Evolutionary conservation across 2,329 filamentous ascomycete species (phyloP), one percentile per base, ranked within the genome.

Genomic region (Monosporascus sp.): DNA sequence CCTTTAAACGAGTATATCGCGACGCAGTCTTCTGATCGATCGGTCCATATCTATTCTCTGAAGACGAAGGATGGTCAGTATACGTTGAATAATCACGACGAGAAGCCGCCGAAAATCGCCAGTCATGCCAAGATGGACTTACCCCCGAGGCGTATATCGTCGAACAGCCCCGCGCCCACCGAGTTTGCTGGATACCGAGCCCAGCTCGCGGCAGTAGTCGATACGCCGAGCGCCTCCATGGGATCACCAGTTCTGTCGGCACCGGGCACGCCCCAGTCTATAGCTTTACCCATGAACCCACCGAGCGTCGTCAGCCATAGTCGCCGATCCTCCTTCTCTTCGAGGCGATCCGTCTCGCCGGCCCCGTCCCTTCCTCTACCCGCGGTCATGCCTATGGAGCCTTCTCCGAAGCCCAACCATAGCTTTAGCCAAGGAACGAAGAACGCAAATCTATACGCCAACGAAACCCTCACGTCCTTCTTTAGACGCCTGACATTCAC

Each of bases 21-120:
- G 38, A 99, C 94, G 1, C 94, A 99, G 68, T 99, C 94, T 6
- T 99, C 94, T 5, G 94, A 99, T 73, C 88, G 94, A 67, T 97
- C 94, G 2, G 93, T 97, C 15, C 95, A 99, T 70, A 94, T 99
- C 60, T 99, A 99, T 74, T 93, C 89, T 1, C 76, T 99, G 57
- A 96, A 90, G 75, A 96, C 89, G 22, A 99, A 97, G 67, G 94
- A 99, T 64, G 94, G 94, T 31, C 90, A 96, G 62, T 96, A 96
- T 67, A 91, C 90, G 0, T 78, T 99, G 49, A 69, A 68, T 54
- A 78, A 73, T 51, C 77, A 79, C 53, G 77, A 83, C 54, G 81
- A 84, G 58, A 85, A 84, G 51, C 85, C 90, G 20, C 85, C 88
- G 55, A 92, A 92, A 68, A 80, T 97, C 58, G 86, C 90, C 47